phyloP scores from a whole-genome alignment of 805 yeast species.

The Saccharomycopsis malanga region DNA sequence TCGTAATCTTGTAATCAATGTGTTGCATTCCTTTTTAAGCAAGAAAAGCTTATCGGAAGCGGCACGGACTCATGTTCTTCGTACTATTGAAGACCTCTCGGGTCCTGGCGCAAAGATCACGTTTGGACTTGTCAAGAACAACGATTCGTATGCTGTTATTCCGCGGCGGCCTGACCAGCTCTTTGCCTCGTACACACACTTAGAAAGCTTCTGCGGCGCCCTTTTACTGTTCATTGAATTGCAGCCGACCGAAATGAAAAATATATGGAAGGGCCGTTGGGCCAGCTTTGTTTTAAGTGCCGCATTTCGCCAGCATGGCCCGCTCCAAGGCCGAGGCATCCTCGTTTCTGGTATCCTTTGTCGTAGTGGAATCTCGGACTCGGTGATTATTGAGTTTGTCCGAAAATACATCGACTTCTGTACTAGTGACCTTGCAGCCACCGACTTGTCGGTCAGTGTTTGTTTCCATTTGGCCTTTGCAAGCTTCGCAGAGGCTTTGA shows the following conservation, averaged over 20 bases:
- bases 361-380: constrained; percentile 54
- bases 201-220: constrained; percentile 54
- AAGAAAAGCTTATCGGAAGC: constrained; percentile 24
- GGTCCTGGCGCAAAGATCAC: constrained; percentile 14
- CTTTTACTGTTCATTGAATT: constrained; percentile 45
- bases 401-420: constrained; percentile 29
- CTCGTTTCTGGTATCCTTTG: constrained; percentile 65
- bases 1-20: constrained; percentile 41
- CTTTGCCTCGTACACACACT: constrained; percentile 29
- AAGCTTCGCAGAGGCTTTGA: constrained; percentile 34
- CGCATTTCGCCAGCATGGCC: constrained; percentile 48
- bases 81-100: constrained; percentile 17
- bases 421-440: constrained; percentile 26
- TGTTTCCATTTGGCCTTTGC: constrained; percentile 36
- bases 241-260: constrained; percentile 27
- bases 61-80: constrained; percentile 2
- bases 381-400: constrained; percentile 35
- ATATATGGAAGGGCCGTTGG: constrained; percentile 59
- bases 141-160: constrained; percentile 12
- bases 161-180: constrained; percentile 14
- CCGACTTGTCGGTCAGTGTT: constrained; percentile 25
- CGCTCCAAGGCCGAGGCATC: constrained; percentile 61
- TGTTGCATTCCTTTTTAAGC: constrained; percentile 45
- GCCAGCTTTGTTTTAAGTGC: constrained; percentile 55
- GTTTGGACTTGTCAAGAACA: constrained; percentile 17